Conservation (phyloP, 768 basidiomycete species). For the Chalciporus chontae region DNA sequence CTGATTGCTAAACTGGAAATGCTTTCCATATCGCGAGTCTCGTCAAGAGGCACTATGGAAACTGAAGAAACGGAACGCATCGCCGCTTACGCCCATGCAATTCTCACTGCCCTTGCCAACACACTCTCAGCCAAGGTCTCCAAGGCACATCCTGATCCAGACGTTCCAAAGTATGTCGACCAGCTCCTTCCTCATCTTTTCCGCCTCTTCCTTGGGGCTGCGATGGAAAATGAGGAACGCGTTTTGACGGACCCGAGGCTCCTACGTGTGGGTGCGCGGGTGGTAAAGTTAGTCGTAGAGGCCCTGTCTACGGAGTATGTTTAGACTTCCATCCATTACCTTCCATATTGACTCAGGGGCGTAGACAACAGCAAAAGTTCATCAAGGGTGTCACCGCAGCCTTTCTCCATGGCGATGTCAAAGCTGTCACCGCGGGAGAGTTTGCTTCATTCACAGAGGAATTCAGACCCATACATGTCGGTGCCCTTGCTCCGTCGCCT, state of each 20-base stretch:
- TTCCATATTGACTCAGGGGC: constrained; percentile 2
- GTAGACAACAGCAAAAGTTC: constrained; percentile 61
- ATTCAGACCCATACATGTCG: constrained; percentile 55
- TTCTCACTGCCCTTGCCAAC: constrained; percentile 66
- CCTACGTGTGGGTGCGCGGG: constrained; percentile 48
- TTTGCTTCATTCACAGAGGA: constrained; percentile 32
- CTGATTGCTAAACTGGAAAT: constrained; percentile 74
- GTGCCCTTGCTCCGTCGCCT: constrained; percentile 3
- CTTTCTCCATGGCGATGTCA: constrained; percentile 45
- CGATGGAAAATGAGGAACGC: constrained; percentile 23
- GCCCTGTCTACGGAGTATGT: constrained; percentile 65
- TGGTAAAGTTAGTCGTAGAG: constrained; percentile 67
- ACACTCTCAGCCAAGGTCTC: constrained; percentile 54
- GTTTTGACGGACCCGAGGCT: constrained; percentile 37
- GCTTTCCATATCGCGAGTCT: constrained; percentile 27
- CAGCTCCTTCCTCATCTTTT: constrained; percentile 69
- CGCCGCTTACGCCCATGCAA: constrained; percentile 84
- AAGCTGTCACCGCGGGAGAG: constrained; percentile 52
- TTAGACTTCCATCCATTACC: background rate
- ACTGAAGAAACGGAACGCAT: constrained; percentile 49
- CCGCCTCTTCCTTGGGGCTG: constrained; percentile 52
- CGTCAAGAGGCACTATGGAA: background rate
- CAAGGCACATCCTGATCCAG: constrained; percentile 48
- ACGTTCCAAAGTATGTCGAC: constrained; percentile 80
- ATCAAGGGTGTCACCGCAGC: constrained; percentile 35